phyloP scores from a whole-genome alignment of 768 basidiomycete genomes.

The Boletus pseudo-olivaceus region DNA sequence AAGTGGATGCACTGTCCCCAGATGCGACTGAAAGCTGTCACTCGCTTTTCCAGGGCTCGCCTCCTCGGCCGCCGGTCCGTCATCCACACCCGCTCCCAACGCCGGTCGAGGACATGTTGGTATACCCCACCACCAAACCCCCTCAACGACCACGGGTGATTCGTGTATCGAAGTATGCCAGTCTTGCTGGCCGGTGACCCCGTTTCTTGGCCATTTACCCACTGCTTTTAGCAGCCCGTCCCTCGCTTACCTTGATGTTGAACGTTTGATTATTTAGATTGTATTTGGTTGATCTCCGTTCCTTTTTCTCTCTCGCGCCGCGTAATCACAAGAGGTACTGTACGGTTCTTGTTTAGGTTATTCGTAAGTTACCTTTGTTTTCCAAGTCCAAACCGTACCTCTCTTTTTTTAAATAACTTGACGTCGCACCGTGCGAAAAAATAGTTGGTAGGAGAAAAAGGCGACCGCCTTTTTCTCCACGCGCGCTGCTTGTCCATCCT shows the following conservation, averaged over 20 bases:
- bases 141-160: slow-evolving; percentile 10
- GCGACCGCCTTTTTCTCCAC: neutral
- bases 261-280: neutral
- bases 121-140: slow-evolving; percentile 15
- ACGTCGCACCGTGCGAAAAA: slow-evolving; percentile 16
- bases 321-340: neutral
- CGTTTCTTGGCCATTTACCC: neutral
- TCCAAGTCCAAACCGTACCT: neutral
- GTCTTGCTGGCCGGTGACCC: slow-evolving; percentile 30
- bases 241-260: neutral
- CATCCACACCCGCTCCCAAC: slow-evolving; percentile 51
- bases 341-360: slow-evolving; percentile 20
- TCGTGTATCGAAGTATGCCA: slow-evolving; percentile 29
- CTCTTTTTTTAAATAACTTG: neutral
- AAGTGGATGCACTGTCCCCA: slow-evolving; percentile 15
- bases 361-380: slow-evolving; percentile 21
- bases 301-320: neutral
- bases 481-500: slow-evolving; percentile 20
- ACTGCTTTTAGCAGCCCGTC: neutral
- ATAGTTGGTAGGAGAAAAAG: neutral
- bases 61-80: slow-evolving; percentile 9
- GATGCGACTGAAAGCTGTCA: slow-evolving; percentile 20
- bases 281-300: neutral
- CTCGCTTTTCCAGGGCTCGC: slow-evolving; percentile 11
- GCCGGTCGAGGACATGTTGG: slow-evolving; percentile 51